These are phyloP conservation scores for Mycena albidolilacea DNA, from an alignment of 768 basidiomycete species.

Conservation along the genomic window DNA sequence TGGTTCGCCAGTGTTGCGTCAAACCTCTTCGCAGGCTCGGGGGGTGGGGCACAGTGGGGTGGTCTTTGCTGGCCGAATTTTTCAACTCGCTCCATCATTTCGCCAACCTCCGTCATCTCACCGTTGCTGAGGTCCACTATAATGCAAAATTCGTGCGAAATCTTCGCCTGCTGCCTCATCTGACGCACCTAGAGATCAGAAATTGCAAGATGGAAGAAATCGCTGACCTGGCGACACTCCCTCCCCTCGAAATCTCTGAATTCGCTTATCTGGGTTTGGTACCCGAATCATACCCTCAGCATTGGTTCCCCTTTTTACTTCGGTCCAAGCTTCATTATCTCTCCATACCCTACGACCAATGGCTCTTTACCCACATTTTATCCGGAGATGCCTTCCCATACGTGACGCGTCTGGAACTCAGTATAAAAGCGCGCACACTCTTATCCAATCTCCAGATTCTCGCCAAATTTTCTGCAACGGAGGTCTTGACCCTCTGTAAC, in stretches of 20 bases:
- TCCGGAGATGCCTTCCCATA: neutral
- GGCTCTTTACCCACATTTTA: neutral
- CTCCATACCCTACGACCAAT: neutral
- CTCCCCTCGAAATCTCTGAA: no score
- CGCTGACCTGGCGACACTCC: no score
- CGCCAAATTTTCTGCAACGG: neutral
- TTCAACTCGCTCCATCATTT: no score
- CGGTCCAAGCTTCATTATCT: neutral
- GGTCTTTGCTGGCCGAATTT: neutral
- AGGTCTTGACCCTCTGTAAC: neutral
- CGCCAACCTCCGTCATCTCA: no score
- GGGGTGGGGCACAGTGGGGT: neutral
- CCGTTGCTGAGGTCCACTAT: no score
- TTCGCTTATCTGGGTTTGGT: no score
- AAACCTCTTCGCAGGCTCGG: neutral
- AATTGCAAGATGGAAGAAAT: no score
- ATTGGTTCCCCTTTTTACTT: no score
- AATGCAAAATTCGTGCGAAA: no score
- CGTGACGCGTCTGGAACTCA: neutral
- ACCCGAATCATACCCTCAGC: no score
- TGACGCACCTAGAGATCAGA: no score
- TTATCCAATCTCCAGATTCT: neutral
- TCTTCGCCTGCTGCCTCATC: no score
- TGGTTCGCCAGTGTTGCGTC: neutral
- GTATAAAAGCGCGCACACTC: neutral